These are phyloP conservation scores for Tuber calosporum DNA, from an alignment of 495 filamentous ascomycete genomes.

Conservation along the genomic window DNA sequence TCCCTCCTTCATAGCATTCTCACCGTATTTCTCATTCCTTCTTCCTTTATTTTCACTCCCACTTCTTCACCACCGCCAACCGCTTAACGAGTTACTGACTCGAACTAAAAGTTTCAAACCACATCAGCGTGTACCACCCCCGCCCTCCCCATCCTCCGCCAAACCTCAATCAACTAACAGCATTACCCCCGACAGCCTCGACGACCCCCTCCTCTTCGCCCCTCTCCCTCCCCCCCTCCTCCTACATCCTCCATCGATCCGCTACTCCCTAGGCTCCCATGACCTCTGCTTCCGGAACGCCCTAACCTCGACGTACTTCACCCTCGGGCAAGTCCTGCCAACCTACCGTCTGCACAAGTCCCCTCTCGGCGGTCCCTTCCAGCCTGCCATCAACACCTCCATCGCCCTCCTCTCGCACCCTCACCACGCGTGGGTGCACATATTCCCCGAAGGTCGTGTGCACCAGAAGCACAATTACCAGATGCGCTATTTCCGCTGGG, in stretches of 20 bases:
- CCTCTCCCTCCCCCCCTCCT: constrained; percentile 64
- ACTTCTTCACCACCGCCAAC: constrained; percentile 3
- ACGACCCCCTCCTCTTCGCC: constrained; percentile 92
- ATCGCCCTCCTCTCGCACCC: constrained; percentile 60
- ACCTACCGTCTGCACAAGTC: constrained; percentile 76
- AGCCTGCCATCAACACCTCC: constrained; percentile 78
- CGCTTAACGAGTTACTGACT: constrained; percentile 7
- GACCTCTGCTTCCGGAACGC: constrained; percentile 78
- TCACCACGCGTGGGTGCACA: constrained; percentile 66
- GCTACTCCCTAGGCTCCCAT: constrained; percentile 83
- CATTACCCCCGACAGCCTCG: constrained; percentile 54
- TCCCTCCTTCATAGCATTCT: constrained; percentile 6
- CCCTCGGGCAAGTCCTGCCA: constrained; percentile 77
- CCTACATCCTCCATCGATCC: constrained; percentile 62
- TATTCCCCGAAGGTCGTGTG: constrained; percentile 90
- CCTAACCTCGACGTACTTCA: constrained; percentile 61
- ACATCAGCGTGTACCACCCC: constrained; percentile 82
- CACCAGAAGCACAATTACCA: constrained; percentile 73
- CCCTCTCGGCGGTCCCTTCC: constrained; percentile 66
- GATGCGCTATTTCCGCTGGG: constrained; percentile 98
- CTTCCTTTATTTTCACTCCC: not conserved
- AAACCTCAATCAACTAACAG: constrained; percentile 4
- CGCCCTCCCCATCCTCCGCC: not conserved
- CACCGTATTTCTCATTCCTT: constrained; percentile 3
- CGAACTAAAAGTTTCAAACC: constrained; percentile 69